Base-by-base conservation (phyloP, 2,329 filamentous ascomycete species). In the Blumeria graminis region DNA sequence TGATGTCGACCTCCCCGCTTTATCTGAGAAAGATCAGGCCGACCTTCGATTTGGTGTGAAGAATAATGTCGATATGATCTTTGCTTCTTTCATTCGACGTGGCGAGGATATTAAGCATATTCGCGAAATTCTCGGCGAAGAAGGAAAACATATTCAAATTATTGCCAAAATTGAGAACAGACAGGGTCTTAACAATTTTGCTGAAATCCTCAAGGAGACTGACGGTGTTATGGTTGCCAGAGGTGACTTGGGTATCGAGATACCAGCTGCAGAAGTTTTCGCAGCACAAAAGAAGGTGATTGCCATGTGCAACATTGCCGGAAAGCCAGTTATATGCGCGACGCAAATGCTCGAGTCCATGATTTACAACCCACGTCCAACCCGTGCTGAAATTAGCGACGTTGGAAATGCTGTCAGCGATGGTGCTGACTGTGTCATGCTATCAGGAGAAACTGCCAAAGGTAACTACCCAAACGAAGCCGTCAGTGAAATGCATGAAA, bases 281-380 rank as follows among this genome's bases (percentile, higher is more conserved):
- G 87, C 94, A 64, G 92, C 92, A 57, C 92, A 98, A 78, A 98
- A 98, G 84, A 98, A 98, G 86, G 89, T 98, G 80, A 98, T 98
- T 72, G 89, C 92, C 73, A 96, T 96, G 82, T 98, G 92, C 81
- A 98, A 98, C 77, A 82, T 95, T 68, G 89, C 88, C 64, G 92
- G 92, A 72, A 98, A 98, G 80, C 92, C 92, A 63, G 89, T 90
- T 70, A 95, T 98, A 70, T 96, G 90, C 73, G 92, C 92, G 59
- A 98, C 92, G 43, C 92, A 98, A 77, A 98, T 98, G 92, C 80
- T 98, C 64, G 92, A 98, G 80, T 94, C 88, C 62, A 98, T 98
- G 92, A 98, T 94, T 72, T 95, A 94, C 79, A 98, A 98, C 77
- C 92, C 92, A 63, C 86, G 92, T 61, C 92, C 92, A 55, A 98